Base-by-base conservation (phyloP, 768 basidiomycete genomes). In the Suillus paluster region DNA sequence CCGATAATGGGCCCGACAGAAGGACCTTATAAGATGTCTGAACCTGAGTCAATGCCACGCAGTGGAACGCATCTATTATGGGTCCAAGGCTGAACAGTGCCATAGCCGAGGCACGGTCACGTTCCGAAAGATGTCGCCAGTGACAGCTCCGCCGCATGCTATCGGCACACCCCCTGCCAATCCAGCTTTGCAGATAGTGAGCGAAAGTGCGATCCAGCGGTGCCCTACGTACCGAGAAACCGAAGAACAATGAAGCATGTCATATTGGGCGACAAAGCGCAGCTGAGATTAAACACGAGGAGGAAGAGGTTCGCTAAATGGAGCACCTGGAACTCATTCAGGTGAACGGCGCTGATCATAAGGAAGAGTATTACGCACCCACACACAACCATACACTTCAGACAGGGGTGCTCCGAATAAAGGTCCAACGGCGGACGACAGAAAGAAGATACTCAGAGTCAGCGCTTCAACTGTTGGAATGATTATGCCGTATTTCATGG, bases 381-480 rank as follows among this genome's bases (percentile, higher is more conserved):
- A 90, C 69, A 77, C 81, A 25, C 90, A 83, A 1, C 89, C 89
- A 67, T 87, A 90, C 75, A 90, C 86, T 72, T 91, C 90, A 1
- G 89, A 91, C 21, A 88, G 63, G 3, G 91, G 91, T 0, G 85
- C 87, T 10, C 88, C 73, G 58, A 91, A 67, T 10, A 92, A 76
- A 14, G 90, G 91, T 62, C 85, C 87, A 23, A 89, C 66, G 10
- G 86, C 88, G 67, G 85, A 89, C 1, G 89, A 84, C 2, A 88
- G 69, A 44, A 90, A 73, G 71, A 87, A 90, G n/a, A 89, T 81
- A 65, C 84, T 85, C 57, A 90, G 73, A 2, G 84, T 87, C 73
- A 90, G 69, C 5, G 83, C 84, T 15, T 81, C 61, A 2, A 85
- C 65, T 0, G 87, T 86, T 39, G 82, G 70, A 70, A 72, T 85